Percentiles rank a stretch among this genome's conserved stretches.
Evolutionary conservation across 345 rosid genomes (phyloP).

Genomic region (Sonneratia caseolaris): DNA sequence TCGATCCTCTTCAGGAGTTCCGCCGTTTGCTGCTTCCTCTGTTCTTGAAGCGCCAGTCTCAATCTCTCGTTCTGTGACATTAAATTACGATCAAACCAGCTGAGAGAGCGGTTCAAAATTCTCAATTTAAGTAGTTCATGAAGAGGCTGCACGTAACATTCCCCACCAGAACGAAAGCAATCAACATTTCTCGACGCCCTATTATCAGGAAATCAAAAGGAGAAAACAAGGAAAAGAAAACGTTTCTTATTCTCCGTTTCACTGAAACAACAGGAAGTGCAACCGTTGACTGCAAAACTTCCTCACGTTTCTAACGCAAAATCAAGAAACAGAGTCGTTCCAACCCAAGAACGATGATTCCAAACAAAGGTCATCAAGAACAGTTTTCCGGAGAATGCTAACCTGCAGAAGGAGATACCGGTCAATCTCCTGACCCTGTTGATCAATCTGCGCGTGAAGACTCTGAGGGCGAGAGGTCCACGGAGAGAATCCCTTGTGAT

Average conservation of each 20-base stretch:
- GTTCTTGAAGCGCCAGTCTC: constrained; percentile 23
- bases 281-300: too few species aligned
- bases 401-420: constrained; percentile 62
- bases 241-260: too few species aligned
- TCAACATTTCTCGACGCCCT: too few species aligned
- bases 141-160: too few species aligned
- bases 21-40: constrained; percentile 19
- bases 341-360: background rate
- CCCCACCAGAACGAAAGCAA: too few species aligned
- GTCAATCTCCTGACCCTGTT: constrained; percentile 51
- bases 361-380: background rate
- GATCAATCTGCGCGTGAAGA: constrained; percentile 25
- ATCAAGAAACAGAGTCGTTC: background rate
- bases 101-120: too few species aligned
- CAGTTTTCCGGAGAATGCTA: background rate
- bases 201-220: too few species aligned
- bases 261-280: too few species aligned
- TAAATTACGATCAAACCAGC: background rate
- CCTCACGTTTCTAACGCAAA: background rate
- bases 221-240: too few species aligned
- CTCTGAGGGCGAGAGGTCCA: constrained; percentile 10
- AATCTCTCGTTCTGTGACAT: constrained; percentile 25
- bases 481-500: background rate
- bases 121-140: too few species aligned
- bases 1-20: constrained; percentile 19